Base-by-base conservation (phyloP, 108 stramenopile species). In the Cyclotella atomus region DNA sequence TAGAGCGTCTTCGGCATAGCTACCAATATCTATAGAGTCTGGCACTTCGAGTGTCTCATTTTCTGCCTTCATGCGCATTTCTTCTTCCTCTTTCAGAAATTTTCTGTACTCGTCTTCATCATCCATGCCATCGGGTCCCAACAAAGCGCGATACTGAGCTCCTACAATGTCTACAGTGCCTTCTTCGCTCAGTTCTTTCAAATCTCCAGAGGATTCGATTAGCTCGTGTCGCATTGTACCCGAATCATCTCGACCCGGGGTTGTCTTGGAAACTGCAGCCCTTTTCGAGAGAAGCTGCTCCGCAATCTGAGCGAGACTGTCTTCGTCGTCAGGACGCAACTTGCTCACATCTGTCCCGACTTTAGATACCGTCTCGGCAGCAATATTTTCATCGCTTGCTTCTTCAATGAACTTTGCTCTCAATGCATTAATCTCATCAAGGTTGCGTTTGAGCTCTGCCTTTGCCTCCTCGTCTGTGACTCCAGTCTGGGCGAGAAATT, bases 401-500 rank as follows among this genome's bases (percentile, higher is more conserved):
- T 49, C 47, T 59, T 27, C 64, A 57, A 23, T 43, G 30, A 34
- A 70, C 76, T 45, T 70, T 47, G 33, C 17, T 47, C 65, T 32
- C 32, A 36, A 67, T 43, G 20, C 43, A 17, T 45, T 15, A 45
- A 84, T 61, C 44, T 59, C 35, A 76, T 74, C 33, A 81, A 82
- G 83, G 28, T 87, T 77, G 17, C 66, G 65, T n/a, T 84, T 68
- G 33, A 92, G 76, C 49, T 69, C 59, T n/a, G 85, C 87, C 64
- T 87, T 83, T 63, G 88, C 87, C 43, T 84, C 89, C 29, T 76
- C 83, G 21, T 86, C 87, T 20, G 61, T 61, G 1, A 84, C 89
- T 34, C 87, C 87, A 38, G 85, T 85, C 56, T 68, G 47, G 2
- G 73, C 76, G 36, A 73, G 86, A 69, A 89, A 79, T 34, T 62